Conservation (phyloP, 1,284 basidiomycete species). For the Melampsora medusae region DNA sequence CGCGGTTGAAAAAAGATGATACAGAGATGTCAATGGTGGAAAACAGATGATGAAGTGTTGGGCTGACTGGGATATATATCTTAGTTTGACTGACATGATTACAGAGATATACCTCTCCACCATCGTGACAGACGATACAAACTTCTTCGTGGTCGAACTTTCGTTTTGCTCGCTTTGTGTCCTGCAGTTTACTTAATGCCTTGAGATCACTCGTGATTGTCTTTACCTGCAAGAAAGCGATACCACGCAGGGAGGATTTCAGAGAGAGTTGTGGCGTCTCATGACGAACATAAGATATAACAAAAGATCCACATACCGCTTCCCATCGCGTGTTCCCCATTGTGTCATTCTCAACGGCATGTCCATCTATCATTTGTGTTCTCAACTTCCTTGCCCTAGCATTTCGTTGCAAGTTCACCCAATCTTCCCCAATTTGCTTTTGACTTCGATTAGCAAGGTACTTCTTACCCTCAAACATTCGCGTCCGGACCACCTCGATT, state of each 20-base stretch:
- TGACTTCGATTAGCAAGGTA: slow-evolving; percentile 55
- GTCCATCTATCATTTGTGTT: slow-evolving; percentile 59
- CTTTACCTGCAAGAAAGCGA: slow-evolving; percentile 27
- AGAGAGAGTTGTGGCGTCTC: too few relatives aligned
- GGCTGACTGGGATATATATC: slow-evolving; percentile 14
- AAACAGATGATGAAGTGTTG: not conserved
- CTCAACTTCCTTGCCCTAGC: slow-evolving; percentile 56
- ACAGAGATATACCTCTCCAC: slow-evolving; percentile 62
- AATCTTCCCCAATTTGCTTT: slow-evolving; percentile 55
- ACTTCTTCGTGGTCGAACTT: slow-evolving; percentile 61
- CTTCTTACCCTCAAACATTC: slow-evolving; percentile 63
- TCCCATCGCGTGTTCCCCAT: slow-evolving; percentile 46
- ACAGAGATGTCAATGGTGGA: too few relatives aligned
- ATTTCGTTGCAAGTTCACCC: slow-evolving; percentile 57
- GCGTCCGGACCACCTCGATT: slow-evolving; percentile 62
- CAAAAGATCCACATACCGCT: slow-evolving; percentile 40
- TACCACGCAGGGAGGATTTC: too few relatives aligned
- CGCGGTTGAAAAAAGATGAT: too few relatives aligned
- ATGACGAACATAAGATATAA: too few relatives aligned
- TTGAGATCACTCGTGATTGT: slow-evolving; percentile 47
- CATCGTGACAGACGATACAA: slow-evolving; percentile 64
- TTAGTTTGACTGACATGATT: slow-evolving; percentile 42
- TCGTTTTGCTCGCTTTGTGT: slow-evolving; percentile 53
- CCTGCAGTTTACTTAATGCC: slow-evolving; percentile 42
- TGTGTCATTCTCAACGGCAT: slow-evolving; percentile 49